phyloP scores from a whole-genome alignment of 768 basidiomycete species.

The Chalciporus chontae region DNA sequence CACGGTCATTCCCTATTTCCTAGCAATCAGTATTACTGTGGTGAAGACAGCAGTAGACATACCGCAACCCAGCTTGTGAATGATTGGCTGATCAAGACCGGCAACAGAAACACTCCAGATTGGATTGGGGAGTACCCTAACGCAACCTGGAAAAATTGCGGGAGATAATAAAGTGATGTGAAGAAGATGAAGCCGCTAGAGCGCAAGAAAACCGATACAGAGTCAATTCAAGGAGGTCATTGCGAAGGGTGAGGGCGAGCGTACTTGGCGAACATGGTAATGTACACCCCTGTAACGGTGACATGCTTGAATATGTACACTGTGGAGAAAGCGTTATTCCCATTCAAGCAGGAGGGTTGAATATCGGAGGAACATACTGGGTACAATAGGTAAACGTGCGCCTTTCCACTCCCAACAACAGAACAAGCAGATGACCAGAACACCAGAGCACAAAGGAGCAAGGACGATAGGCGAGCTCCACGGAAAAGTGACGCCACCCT shows the following conservation, averaged over 20 bases:
- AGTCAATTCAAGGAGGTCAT: too few relatives aligned
- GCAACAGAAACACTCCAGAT: conserved; percentile 64
- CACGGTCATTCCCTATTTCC: conserved; percentile 52
- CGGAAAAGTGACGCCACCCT: conserved; percentile 72
- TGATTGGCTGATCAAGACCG: conserved; percentile 64
- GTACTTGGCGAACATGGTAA: conserved; percentile 66
- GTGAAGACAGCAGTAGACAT: conserved; percentile 15
- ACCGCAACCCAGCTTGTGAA: conserved; percentile 54
- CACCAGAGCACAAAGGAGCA: conserved; percentile 53
- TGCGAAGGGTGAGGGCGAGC: conserved; percentile 12
- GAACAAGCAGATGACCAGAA: conserved; percentile 53
- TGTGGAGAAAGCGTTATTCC: conserved; percentile 16
- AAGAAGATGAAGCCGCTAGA: conserved; percentile 57
- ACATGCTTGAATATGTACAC: conserved; percentile 69
- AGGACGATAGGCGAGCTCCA: conserved; percentile 69
- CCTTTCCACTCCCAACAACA: conserved; percentile 72
- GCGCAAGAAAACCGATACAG: not conserved
- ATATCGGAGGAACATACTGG: conserved; percentile 40
- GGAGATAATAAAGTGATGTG: conserved; percentile 68
- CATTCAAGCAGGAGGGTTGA: too few relatives aligned
- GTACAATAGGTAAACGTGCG: conserved; percentile 67
- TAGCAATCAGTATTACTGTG: not conserved
- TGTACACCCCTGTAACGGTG: conserved; percentile 67
- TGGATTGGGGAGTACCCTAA: conserved; percentile 61
- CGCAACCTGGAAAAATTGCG: conserved; percentile 73